Conservation (phyloP, 1,284 basidiomycete genomes). For the Irpex rosettiformis region DNA sequence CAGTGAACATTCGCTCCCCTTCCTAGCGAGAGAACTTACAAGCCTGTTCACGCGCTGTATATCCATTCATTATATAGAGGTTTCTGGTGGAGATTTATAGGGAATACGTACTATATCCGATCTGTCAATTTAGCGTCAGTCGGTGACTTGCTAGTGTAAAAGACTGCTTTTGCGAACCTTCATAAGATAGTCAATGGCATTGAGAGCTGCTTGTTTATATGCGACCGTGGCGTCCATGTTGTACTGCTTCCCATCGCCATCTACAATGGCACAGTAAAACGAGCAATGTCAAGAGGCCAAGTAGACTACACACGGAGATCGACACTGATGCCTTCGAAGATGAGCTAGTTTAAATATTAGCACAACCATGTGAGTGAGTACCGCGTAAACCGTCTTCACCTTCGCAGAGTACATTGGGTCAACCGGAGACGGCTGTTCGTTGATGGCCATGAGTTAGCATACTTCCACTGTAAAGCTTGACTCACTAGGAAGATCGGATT, state of each 20-base stretch:
- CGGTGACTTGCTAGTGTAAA: no score
- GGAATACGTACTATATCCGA: conserved; percentile 58
- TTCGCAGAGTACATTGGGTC: conserved; percentile 73
- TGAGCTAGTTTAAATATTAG: conserved; percentile 35
- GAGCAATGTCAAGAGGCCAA: neutral
- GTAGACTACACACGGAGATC: conserved; percentile 48
- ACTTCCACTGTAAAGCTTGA: neutral
- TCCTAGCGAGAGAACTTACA: conserved; percentile 38
- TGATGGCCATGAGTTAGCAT: neutral
- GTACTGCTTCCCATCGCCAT: conserved; percentile 73
- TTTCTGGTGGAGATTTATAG: neutral
- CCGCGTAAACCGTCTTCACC: conserved; percentile 20
- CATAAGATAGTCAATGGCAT: conserved; percentile 72
- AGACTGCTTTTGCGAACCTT: conserved; percentile 53
- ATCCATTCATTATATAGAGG: neutral
- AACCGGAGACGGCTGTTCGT: conserved; percentile 62
- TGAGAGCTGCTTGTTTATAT: conserved; percentile 77
- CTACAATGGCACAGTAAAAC: conserved; percentile 28
- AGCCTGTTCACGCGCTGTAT: conserved; percentile 68
- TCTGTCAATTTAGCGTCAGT: conserved; percentile 32
- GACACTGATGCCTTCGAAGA: conserved; percentile 75
- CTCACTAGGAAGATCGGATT: conserved; percentile 72
- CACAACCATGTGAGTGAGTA: neutral
- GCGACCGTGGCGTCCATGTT: conserved; percentile 78
- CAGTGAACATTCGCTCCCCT: neutral